Evolutionary conservation across 202 grass and related monocot species (phyloP).

Genomic region (Alloteropsis angusta): DNA sequence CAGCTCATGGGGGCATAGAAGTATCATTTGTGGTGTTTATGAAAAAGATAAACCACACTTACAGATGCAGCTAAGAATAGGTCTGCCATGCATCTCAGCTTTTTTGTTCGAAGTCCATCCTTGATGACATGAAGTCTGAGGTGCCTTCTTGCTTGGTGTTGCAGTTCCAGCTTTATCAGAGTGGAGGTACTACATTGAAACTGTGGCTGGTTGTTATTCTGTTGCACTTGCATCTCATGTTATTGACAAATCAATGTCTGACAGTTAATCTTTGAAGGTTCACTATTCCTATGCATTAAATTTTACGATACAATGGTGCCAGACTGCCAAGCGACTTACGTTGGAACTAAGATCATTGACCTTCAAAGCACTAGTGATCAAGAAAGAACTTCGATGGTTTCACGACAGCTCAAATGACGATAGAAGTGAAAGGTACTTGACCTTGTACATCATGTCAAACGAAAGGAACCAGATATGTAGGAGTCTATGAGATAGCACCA

Average conservation of each 20-base stretch:
- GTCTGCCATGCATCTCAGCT: background rate
- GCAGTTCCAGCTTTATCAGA: background rate
- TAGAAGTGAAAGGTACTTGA: background rate
- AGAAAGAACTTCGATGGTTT: constrained; percentile 21
- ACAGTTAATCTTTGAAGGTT: background rate
- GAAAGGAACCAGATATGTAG: constrained; percentile 1
- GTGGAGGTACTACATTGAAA: background rate
- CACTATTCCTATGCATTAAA: constrained; percentile 6
- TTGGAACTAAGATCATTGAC: background rate
- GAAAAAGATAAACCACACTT: constrained; percentile 2
- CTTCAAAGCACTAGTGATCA: constrained; percentile 1
- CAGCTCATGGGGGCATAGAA: background rate
- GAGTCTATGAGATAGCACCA: background rate
- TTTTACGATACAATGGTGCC: background rate
- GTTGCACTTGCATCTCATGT: background rate
- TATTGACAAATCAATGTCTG: background rate
- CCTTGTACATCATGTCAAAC: background rate
- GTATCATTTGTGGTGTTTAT: background rate
- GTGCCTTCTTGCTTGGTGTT: background rate
- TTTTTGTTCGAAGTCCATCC: background rate
- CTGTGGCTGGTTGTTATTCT: background rate
- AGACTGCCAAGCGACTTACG: background rate
- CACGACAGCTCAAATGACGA: background rate
- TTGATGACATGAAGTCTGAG: background rate
- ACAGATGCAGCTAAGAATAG: background rate